These are phyloP conservation scores for Melampsora larici-populina DNA, from an alignment of 1,284 basidiomycete species.

Conservation along the genomic window DNA sequence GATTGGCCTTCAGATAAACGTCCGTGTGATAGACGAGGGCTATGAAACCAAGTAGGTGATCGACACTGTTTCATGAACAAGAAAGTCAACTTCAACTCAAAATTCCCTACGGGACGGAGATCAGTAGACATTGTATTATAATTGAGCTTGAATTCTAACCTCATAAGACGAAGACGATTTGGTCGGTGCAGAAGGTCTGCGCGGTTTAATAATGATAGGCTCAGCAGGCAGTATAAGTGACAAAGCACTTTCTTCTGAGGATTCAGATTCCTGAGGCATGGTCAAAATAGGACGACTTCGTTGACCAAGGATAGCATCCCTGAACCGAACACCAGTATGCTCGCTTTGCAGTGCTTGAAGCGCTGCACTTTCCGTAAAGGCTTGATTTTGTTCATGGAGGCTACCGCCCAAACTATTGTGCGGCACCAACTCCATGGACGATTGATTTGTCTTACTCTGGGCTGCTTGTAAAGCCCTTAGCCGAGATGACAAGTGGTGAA, in stretches of 20 bases:
- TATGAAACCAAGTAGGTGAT: constrained; percentile 1
- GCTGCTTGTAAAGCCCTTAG: neutral
- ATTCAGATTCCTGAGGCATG: neutral
- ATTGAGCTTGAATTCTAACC: neutral
- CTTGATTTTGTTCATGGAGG: neutral
- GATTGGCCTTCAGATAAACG: too few relatives aligned
- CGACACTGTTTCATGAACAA: neutral
- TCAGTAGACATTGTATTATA: neutral
- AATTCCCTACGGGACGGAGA: neutral
- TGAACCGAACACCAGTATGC: constrained; percentile 26
- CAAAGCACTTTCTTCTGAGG: constrained; percentile 9
- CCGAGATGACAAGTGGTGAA: constrained; percentile 22
- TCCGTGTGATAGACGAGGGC: neutral
- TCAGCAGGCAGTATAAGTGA: constrained; percentile 16
- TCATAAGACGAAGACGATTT: neutral
- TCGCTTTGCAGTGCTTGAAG: constrained; percentile 25
- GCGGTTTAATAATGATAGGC: constrained; percentile 22
- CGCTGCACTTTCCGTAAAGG: constrained; percentile 23
- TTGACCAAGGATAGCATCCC: constrained; percentile 17
- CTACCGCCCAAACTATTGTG: neutral
- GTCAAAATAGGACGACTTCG: constrained; percentile 25
- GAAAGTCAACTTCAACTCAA: neutral
- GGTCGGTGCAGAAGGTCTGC: neutral
- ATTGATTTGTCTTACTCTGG: constrained; percentile 5
- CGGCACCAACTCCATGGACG: neutral